Conservation (phyloP, 2,329 filamentous ascomycete species). For the Corniculantispora saksenae region DNA sequence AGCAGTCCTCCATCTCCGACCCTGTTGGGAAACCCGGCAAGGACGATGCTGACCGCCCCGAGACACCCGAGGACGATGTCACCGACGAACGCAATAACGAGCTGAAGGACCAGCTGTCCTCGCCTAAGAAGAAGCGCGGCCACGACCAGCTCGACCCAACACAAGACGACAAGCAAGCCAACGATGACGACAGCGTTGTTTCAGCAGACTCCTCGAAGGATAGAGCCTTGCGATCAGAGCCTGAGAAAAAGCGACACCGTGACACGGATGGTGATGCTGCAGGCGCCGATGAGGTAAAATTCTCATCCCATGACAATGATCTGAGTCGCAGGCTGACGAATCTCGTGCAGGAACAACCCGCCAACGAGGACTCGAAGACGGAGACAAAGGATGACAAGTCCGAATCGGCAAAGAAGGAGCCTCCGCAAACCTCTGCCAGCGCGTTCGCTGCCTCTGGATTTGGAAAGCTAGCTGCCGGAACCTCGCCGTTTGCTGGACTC, state of each 20-base stretch:
- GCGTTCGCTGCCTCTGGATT: constrained; percentile 71
- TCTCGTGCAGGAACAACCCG: constrained; percentile 6
- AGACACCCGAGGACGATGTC: constrained; percentile 38
- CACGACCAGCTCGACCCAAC: constrained; percentile 59
- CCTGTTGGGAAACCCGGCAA: constrained; percentile 28
- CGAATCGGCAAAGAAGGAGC: constrained; percentile 29
- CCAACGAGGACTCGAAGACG: background rate
- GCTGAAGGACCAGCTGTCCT: constrained; percentile 52
- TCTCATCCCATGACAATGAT: background rate
- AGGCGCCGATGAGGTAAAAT: constrained; percentile 4
- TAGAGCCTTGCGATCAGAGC: constrained; percentile 50
- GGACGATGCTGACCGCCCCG: constrained; percentile 28
- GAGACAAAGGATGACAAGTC: background rate
- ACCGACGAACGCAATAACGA: constrained; percentile 37
- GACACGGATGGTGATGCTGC: constrained; percentile 46
- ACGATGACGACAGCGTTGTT: constrained; percentile 44
- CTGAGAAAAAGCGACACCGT: constrained; percentile 65
- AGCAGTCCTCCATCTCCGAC: constrained; percentile 64
- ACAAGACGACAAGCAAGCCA: constrained; percentile 40
- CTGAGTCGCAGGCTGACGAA: constrained; percentile 15
- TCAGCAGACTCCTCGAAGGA: constrained; percentile 49
- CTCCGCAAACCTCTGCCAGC: constrained; percentile 50
- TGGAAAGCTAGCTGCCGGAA: constrained; percentile 62
- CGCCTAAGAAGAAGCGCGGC: constrained; percentile 67
- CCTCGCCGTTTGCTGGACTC: constrained; percentile 65